Evolutionary conservation across 257 asterid species (phyloP).

Genomic region (Vinca minor): DNA sequence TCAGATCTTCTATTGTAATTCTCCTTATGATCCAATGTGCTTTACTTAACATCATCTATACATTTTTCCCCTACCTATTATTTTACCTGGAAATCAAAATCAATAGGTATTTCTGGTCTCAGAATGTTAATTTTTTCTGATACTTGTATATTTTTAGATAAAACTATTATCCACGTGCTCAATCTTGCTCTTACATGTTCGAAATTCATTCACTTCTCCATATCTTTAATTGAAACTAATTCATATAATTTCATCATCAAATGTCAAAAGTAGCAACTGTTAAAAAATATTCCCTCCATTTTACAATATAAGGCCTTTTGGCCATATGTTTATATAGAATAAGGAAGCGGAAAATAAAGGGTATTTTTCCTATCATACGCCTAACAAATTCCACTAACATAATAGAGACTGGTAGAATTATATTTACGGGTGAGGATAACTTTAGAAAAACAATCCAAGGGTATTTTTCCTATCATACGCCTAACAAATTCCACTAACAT

Average conservation of each 20-base stretch:
- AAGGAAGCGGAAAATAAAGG: too few species aligned
- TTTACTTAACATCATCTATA: not conserved
- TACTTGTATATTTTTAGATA: not conserved
- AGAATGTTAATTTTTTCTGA: not conserved
- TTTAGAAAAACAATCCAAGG: too few species aligned
- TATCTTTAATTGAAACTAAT: not conserved
- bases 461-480: too few species aligned
- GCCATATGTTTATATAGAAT: too few species aligned
- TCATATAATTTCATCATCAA: not conserved
- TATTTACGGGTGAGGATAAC: too few species aligned
- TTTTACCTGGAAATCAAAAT: not conserved
- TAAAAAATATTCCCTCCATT: too few species aligned
- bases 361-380: too few species aligned
- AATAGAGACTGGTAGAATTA: too few species aligned
- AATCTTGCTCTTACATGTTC: not conserved
- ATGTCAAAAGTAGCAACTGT: not conserved
- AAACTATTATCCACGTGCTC: not conserved
- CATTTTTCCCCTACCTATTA: not conserved
- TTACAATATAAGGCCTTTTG: too few species aligned
- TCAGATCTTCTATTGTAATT: not conserved
- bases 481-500: too few species aligned
- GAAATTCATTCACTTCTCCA: not conserved
- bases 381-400: too few species aligned
- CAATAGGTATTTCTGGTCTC: not conserved
- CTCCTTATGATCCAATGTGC: not conserved